Percentiles rank a stretch among this genome's conserved stretches.
Conservation (phyloP, 805 yeast species). For the Myxozyma udenii region DNA sequence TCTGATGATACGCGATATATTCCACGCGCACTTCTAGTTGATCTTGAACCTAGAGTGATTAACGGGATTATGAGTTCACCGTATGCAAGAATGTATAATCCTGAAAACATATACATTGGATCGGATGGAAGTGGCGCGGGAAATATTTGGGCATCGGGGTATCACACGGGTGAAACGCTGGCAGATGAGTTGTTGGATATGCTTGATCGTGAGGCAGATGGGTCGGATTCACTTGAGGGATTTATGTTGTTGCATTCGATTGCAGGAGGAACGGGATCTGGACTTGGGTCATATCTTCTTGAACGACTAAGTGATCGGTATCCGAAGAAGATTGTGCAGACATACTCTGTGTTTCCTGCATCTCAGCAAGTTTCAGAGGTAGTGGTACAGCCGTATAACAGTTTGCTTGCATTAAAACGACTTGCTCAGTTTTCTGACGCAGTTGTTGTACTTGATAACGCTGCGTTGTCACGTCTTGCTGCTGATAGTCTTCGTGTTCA, state of each 20-base stretch:
- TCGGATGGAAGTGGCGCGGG: slow-evolving; percentile 92
- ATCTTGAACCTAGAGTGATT: slow-evolving; percentile 78
- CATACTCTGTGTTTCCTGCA: slow-evolving; percentile 83
- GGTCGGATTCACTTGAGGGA: slow-evolving; percentile 83
- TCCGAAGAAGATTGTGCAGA: slow-evolving; percentile 75
- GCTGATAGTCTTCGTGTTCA: slow-evolving; percentile 54
- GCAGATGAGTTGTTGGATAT: slow-evolving; percentile 75
- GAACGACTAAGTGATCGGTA: slow-evolving; percentile 78
- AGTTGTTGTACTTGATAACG: slow-evolving; percentile 86
- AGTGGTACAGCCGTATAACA: slow-evolving; percentile 97
- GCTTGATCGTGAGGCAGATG: slow-evolving; percentile 85
- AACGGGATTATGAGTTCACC: slow-evolving; percentile 53
- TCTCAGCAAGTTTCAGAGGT: slow-evolving; percentile 83
- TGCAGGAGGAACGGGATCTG: slow-evolving; percentile 99
- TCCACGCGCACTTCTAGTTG: slow-evolving; percentile 82
- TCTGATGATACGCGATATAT: slow-evolving; percentile 75
- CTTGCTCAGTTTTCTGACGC: slow-evolving; percentile 83
- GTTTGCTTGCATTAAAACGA: slow-evolving; percentile 75
- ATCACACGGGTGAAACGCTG: slow-evolving; percentile 63
- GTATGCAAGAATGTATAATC: slow-evolving; percentile 68
- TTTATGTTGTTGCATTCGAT: slow-evolving; percentile 90
- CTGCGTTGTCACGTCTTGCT: slow-evolving; percentile 73
- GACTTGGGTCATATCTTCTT: slow-evolving; percentile 78
- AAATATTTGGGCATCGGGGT: slow-evolving; percentile 93
- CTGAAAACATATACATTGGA: slow-evolving; percentile 74